phyloP scores from a whole-genome alignment of 192 early-diverging fungal species.

The Diversispora epigaea region DNA sequence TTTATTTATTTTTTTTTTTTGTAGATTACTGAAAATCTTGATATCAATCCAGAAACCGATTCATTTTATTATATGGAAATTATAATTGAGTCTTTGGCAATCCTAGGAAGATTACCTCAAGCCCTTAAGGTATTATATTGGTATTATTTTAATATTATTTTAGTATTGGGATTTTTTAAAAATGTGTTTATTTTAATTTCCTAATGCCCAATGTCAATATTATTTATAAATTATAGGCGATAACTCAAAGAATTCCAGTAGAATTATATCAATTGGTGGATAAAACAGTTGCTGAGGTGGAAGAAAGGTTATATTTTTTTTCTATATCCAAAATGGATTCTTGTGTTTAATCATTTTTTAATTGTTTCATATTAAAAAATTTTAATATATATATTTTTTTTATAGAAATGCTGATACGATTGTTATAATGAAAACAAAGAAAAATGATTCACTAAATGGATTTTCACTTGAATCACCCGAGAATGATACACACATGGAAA shows the following conservation, averaged over 20 bases:
- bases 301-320: conserved; percentile 54
- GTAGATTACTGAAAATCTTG: conserved; percentile 58
- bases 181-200: background rate
- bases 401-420: conserved; percentile 36
- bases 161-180: background rate
- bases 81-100: conserved; percentile 65
- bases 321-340: background rate
- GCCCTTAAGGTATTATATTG: conserved; percentile 48
- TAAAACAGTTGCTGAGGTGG: conserved; percentile 69
- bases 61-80: conserved; percentile 78
- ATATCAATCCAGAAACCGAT: conserved; percentile 73
- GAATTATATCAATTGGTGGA: conserved; percentile 74
- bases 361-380: background rate
- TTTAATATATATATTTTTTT: background rate
- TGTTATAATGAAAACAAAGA: conserved; percentile 42
- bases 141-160: no score
- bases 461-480: conserved; percentile 54
- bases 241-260: conserved; percentile 66
- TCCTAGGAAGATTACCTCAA: conserved; percentile 55
- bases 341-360: background rate
- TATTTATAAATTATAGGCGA: conserved; percentile 49
- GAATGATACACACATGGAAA: conserved; percentile 62
- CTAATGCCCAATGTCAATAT: background rate
- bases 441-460: conserved; percentile 43
- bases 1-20: conserved; percentile 9